A percentile compares a stretch with the other conserved stretches of the same genome.
These are phyloP conservation scores for Fusarium sp. DNA, from an alignment of 2,329 filamentous ascomycete species.

Conservation along the genomic window DNA sequence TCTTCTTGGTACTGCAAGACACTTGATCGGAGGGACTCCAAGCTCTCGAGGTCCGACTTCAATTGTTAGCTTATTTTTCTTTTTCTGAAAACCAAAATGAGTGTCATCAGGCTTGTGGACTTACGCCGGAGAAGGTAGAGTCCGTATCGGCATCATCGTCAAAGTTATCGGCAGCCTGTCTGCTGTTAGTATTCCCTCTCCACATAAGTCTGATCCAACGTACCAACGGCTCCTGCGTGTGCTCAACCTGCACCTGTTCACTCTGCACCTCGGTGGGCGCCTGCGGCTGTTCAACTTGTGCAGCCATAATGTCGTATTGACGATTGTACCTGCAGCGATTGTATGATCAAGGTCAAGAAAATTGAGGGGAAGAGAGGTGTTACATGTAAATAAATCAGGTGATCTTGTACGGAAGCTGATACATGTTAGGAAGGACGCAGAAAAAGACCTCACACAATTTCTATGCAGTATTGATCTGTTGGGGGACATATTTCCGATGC, in stretches of 20 bases:
- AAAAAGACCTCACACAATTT: neutral
- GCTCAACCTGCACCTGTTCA: neutral
- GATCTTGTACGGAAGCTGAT: neutral
- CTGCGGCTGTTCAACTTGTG: neutral
- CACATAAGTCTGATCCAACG: rapidly evolving
- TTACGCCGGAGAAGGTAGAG: constrained; percentile 9
- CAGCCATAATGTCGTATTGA: neutral
- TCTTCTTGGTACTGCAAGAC: constrained; percentile 8
- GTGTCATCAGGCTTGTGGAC: rapidly evolving
- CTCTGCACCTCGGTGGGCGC: neutral
- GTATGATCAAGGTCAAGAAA: neutral
- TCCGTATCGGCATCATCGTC: neutral
- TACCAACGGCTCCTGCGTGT: neutral
- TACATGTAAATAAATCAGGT: neutral
- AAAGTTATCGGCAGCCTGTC: neutral
- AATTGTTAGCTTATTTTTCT: no score
- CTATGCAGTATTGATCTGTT: neutral
- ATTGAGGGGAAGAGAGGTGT: neutral
- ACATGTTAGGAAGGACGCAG: neutral
- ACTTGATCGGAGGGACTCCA: constrained; percentile 16
- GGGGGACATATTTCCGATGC: constrained; percentile 3
- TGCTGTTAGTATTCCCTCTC: rapidly evolving
- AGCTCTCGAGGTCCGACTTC: neutral
- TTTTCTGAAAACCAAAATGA: no score
- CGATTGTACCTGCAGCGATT: rapidly evolving